These are phyloP conservation scores for Acidomyces sp. DNA, from an alignment of 495 filamentous ascomycete species.

Conservation along the genomic window DNA sequence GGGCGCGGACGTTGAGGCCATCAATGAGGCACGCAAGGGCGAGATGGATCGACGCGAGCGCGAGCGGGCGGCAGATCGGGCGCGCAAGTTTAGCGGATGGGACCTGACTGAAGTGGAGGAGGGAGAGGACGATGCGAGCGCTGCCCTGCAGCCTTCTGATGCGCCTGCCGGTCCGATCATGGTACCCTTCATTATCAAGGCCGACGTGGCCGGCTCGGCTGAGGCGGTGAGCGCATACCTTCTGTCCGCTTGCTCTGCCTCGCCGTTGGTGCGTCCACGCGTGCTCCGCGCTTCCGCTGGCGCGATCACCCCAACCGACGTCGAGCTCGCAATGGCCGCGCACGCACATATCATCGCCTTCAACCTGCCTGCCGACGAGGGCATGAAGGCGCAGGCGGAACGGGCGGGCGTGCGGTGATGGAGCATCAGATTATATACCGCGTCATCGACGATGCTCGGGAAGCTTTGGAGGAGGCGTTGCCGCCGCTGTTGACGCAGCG, in stretches of 20 bases:
- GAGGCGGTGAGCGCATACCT: constrained; percentile 74
- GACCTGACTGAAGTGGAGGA: constrained; percentile 4
- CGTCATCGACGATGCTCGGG: constrained; percentile 69
- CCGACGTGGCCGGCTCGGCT: constrained; percentile 82
- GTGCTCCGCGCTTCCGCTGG: constrained; percentile 70
- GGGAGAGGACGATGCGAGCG: constrained; percentile 19
- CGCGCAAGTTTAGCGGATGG: constrained; percentile 5
- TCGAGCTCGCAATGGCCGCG: constrained; percentile 70
- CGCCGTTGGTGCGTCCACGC: constrained; percentile 63
- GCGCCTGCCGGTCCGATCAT: constrained; percentile 40
- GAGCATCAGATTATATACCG: constrained; percentile 90
- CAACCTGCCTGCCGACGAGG: constrained; percentile 58
- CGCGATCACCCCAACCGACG: constrained; percentile 68
- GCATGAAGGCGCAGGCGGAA: constrained; percentile 58
- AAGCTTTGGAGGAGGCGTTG: constrained; percentile 51
- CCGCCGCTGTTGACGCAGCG: constrained; percentile 47
- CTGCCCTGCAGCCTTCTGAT: constrained; percentile 3
- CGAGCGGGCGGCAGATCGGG: constrained; percentile 33
- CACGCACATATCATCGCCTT: constrained; percentile 70
- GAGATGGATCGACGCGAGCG: constrained; percentile 47
- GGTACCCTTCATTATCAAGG: constrained; percentile 80
- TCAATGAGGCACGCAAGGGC: constrained; percentile 55
- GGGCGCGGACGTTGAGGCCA: constrained; percentile 58
- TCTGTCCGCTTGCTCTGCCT: constrained; percentile 60
- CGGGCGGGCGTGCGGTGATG: constrained; percentile 56